A percentile compares a stretch with the other conserved stretches of the same genome.
phyloP scores from a whole-genome alignment of 2,329 filamentous ascomycete species.

The Pezicula neosporulosa region DNA sequence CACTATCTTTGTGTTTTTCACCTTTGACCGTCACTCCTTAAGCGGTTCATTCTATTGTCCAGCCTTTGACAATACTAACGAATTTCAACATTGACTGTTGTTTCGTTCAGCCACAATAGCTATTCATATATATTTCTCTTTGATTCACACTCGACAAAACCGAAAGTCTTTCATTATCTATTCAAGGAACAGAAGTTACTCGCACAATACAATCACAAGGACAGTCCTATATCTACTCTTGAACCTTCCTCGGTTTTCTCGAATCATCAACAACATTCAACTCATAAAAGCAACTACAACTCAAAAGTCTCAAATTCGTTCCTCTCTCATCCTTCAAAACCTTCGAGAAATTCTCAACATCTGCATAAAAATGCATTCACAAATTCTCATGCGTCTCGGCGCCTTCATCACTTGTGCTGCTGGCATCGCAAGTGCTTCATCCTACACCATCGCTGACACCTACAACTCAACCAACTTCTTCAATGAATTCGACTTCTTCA shows the following conservation, averaged over 20 bases:
- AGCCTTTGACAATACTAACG: not conserved
- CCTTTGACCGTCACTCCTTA: not conserved
- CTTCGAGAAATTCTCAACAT: not conserved
- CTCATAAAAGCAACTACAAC: not conserved
- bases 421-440: constrained; percentile 19
- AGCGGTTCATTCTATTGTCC: not conserved
- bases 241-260: not conserved
- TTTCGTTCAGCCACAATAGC: not conserved
- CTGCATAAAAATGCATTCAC: constrained; percentile 16
- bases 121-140: constrained; percentile 2
- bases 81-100: too few relatives aligned
- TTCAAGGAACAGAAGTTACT: not conserved
- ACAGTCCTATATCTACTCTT: not conserved
- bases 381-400: constrained; percentile 21
- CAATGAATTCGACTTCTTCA: constrained; percentile 52
- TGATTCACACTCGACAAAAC: not conserved
- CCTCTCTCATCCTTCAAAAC: not conserved
- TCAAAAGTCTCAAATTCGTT: constrained; percentile 7
- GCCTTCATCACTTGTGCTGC: constrained; percentile 25
- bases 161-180: not conserved
- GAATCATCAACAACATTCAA: not conserved
- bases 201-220: not conserved
- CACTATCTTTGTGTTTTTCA: not conserved
- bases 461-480: constrained; percentile 42
- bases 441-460: constrained; percentile 39